phyloP scores from a whole-genome alignment of 2,329 filamentous ascomycete species.

The Rachicladosporium sp. region DNA sequence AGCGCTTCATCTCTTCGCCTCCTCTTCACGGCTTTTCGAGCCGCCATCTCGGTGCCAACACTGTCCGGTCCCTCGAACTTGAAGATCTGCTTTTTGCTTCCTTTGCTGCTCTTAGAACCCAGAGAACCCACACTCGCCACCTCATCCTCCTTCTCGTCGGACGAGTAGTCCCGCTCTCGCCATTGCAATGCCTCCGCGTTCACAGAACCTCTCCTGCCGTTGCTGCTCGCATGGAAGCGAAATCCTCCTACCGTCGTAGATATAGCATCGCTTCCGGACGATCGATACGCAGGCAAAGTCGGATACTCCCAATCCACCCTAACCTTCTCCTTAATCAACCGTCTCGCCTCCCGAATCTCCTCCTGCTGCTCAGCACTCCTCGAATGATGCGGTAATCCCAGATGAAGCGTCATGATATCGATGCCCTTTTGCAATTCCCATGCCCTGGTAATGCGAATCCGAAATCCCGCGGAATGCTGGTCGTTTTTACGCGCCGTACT shows the following conservation, averaged over 20 bases:
- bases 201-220: too few species aligned
- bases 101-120: conserved; percentile 10
- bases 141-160: conserved; percentile 19
- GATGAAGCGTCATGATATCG: conserved; percentile 18
- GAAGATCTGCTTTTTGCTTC: conserved; percentile 25
- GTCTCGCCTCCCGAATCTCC: conserved; percentile 30
- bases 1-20: conserved; percentile 25
- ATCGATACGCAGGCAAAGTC: conserved; percentile 16
- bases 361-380: conserved; percentile 17
- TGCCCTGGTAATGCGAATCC: too few species aligned
- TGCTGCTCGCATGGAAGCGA: too few species aligned
- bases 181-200: conserved; percentile 25
- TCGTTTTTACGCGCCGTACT: too few species aligned
- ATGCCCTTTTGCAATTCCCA: too few species aligned
- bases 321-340: conserved; percentile 29
- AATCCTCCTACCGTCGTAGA: too few species aligned
- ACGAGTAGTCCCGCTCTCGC: conserved; percentile 32
- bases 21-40: conserved; percentile 21
- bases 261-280: too few species aligned
- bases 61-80: conserved; percentile 29
- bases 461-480: too few species aligned
- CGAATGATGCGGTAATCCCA: conserved; percentile 14
- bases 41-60: conserved; percentile 26
- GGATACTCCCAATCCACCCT: conserved; percentile 36
- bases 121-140: conserved; percentile 5